These are phyloP conservation scores for Salix koriyanagi DNA, from an alignment of 345 rosid species.

Conservation along the genomic window DNA sequence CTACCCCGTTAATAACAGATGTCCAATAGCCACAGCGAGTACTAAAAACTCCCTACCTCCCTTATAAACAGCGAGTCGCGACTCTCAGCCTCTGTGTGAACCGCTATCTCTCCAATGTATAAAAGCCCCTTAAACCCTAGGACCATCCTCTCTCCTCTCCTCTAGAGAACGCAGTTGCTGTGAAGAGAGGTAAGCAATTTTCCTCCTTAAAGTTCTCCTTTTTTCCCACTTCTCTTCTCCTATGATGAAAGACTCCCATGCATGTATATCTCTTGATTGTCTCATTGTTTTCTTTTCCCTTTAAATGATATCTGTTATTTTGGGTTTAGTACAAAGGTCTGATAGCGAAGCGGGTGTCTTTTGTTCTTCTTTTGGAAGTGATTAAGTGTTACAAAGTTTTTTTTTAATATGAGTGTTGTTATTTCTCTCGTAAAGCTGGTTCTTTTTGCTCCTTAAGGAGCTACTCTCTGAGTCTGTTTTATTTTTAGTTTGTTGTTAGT, in stretches of 20 bases:
- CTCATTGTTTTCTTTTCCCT: neutral
- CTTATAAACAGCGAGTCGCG: neutral
- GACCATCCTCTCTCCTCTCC: neutral
- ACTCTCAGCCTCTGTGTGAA: neutral
- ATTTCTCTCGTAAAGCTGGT: neutral
- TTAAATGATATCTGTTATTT: neutral
- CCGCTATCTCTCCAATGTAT: neutral
- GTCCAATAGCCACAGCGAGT: neutral
- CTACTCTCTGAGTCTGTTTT: neutral
- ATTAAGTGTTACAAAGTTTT: neutral
- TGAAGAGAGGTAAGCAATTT: neutral
- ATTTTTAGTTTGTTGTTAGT: neutral
- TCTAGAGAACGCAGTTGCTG: neutral
- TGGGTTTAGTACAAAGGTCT: neutral
- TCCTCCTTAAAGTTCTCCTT: neutral
- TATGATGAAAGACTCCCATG: neutral
- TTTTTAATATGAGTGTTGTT: neutral
- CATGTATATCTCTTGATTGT: neutral
- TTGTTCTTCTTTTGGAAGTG: neutral
- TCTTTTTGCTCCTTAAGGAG: neutral
- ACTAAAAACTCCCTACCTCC: neutral
- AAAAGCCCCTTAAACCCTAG: slow-evolving; percentile 3
- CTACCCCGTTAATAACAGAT: neutral
- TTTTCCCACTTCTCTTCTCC: neutral
- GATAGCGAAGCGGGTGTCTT: neutral